Conservation (phyloP, 306 rosid species). For the Prunus persica region Prunus_persica_NCBIv2 NC_034016.1:18710501-18711000, state of each 20-base stretch:
- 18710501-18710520: constrained; percentile 29
- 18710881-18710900: not conserved
- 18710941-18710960: no score
- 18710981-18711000: no score
- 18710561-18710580: constrained; percentile 20
- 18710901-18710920: not conserved
- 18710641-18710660: not conserved
- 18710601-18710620: not conserved
- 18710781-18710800: not conserved
- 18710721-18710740: not conserved
- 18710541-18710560: constrained; percentile 7
- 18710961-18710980: no score
- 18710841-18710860: not conserved
- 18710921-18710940: not conserved
- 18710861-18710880: not conserved
- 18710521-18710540: constrained; percentile 26
- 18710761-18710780: not conserved
- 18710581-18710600: not conserved
- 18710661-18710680: not conserved
- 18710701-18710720: not conserved
- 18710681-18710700: not conserved
- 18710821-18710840: not conserved
- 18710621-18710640: not conserved
- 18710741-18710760: not conserved
- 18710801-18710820: not conserved